phyloP scores from a whole-genome alignment of 2,329 filamentous ascomycete genomes.

The Aspergillus ochraceoroseus region DNA sequence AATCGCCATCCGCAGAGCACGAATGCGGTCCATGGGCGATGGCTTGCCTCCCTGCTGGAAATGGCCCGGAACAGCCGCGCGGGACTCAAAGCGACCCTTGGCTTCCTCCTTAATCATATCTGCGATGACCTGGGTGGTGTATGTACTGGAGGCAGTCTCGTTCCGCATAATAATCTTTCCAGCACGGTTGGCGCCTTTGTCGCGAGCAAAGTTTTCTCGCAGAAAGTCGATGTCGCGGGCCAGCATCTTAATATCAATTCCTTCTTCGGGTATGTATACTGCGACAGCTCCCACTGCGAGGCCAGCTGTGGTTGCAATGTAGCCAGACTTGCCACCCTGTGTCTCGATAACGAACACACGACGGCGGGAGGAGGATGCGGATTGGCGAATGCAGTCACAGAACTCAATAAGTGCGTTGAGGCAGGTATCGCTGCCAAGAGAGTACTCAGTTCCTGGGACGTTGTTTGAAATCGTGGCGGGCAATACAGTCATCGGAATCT shows the following conservation, averaged over 20 bases:
- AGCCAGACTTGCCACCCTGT: conserved; percentile 89
- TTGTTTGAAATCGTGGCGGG: conserved; percentile 99
- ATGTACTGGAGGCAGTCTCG: conserved; percentile 85
- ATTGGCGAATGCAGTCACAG: conserved; percentile 96
- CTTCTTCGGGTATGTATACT: conserved; percentile 96
- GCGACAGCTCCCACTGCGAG: conserved; percentile 87
- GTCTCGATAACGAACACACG: conserved; percentile 98
- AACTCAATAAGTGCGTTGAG: conserved; percentile 91
- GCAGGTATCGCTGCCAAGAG: conserved; percentile 91
- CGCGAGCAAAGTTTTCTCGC: conserved; percentile 75
- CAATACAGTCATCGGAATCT: conserved; percentile 84
- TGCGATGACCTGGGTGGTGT: conserved; percentile 87
- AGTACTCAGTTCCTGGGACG: conserved; percentile 95
- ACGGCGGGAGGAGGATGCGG: conserved; percentile 84
- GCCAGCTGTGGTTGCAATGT: conserved; percentile 84
- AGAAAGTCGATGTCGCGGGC: conserved; percentile 84
- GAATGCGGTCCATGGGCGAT: conserved; percentile 91
- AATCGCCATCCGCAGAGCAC: conserved; percentile 85
- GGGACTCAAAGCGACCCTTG: conserved; percentile 83
- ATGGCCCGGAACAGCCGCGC: conserved; percentile 86
- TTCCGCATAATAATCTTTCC: conserved; percentile 96
- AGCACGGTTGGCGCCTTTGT: conserved; percentile 81
- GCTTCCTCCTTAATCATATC: conserved; percentile 94
- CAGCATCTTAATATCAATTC: conserved; percentile 89
- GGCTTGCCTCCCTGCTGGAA: conserved; percentile 92